Conservation (phyloP, 2,329 filamentous ascomycete species). For the Monilinia polystroma region DNA sequence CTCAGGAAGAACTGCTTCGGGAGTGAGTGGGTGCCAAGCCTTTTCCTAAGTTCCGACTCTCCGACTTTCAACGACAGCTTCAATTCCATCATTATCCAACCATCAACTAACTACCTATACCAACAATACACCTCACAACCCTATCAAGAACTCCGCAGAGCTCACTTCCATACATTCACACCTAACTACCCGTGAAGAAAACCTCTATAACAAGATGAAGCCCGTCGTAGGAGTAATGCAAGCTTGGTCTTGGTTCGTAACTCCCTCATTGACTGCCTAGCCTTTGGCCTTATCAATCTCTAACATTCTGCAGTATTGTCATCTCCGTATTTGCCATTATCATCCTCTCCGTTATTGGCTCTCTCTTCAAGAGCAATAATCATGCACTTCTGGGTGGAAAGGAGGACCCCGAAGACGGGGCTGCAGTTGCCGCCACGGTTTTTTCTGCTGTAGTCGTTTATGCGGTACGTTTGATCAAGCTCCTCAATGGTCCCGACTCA, state of each 20-base stretch:
- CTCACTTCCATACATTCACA: background rate
- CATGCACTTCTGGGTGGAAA: constrained; percentile 79
- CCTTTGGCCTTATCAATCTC: constrained; percentile 16
- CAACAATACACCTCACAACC: background rate
- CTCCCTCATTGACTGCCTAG: constrained; percentile 20
- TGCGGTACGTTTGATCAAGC: constrained; percentile 60
- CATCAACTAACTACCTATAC: constrained; percentile 4
- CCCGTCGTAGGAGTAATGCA: constrained; percentile 87
- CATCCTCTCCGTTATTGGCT: constrained; percentile 62
- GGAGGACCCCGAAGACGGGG: constrained; percentile 61
- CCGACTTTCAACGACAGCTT: constrained; percentile 14
- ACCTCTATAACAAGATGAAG: constrained; percentile 64
- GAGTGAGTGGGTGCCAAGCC: background rate
- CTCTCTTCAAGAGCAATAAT: constrained; percentile 76
- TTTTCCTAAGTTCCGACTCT: constrained; percentile 7
- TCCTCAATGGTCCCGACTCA: constrained; percentile 15
- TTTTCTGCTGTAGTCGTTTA: constrained; percentile 90
- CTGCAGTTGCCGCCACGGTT: constrained; percentile 77
- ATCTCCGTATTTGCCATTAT: constrained; percentile 65
- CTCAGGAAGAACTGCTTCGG: no score
- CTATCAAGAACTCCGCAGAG: background rate
- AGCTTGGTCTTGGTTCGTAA: constrained; percentile 86
- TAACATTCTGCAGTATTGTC: constrained; percentile 60
- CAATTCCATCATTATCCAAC: constrained; percentile 12
- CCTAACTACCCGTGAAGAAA: background rate